Evolutionary conservation across 2,329 filamentous ascomycete genomes (phyloP).

Genomic region (Aureobasidium sp.): DNA sequence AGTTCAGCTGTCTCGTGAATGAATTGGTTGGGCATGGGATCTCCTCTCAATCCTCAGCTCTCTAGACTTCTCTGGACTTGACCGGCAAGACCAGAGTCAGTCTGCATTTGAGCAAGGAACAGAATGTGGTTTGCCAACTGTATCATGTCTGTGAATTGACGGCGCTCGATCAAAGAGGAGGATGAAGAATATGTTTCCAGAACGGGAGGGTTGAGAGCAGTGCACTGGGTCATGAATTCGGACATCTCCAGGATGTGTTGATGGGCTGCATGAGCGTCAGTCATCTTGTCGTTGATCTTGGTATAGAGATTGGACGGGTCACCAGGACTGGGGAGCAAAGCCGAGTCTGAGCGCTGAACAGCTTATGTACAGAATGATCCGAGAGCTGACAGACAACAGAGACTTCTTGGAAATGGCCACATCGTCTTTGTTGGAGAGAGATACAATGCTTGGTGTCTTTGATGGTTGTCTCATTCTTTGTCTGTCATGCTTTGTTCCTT

Average conservation of each 20-base stretch:
- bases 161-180: background rate
- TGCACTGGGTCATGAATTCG: background rate
- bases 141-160: conserved; percentile 8
- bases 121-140: background rate
- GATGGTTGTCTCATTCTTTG: background rate
- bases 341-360: background rate
- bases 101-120: background rate
- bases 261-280: background rate
- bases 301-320: background rate
- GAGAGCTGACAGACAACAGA: background rate
- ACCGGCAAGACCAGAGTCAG: background rate
- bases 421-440: background rate
- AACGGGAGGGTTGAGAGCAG: background rate
- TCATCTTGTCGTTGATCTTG: background rate
- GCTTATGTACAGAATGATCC: background rate
- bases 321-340: background rate
- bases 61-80: background rate
- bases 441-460: background rate
- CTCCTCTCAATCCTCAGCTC: background rate
- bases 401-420: rapidly evolving
- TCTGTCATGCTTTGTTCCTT: background rate
- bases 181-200: background rate
- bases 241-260: conserved; percentile 4
- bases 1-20: background rate
- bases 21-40: background rate